Base-by-base conservation (phyloP, 2,329 filamentous ascomycete genomes). In the Talaromyces sp. region DNA sequence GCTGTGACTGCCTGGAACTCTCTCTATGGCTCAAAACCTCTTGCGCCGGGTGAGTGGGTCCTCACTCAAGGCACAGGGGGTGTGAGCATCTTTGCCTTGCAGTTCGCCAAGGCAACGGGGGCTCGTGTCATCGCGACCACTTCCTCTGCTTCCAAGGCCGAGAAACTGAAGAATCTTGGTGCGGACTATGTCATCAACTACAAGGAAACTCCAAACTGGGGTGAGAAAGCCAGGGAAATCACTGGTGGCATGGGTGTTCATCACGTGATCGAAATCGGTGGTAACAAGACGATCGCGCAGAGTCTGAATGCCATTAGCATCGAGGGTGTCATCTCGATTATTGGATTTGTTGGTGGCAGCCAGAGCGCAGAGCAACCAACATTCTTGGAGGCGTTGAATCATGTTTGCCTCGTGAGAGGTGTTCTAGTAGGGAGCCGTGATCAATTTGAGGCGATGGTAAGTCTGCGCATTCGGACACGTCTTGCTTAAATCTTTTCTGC, bases 211-310 rank as follows among this genome's bases (percentile, higher is more conserved):
- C 33, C 33, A 10, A 81, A 85, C 58, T 90, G 88, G 88, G 85
- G 87, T 16, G 74, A 79, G 3, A 81, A 81, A 33, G 87, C 87
- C n/a, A 81, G 83, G 65, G 76, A 77, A 8, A 72, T 82, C 8
- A 83, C 82, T 0, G 73, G 78, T 0, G 82, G 82, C 16, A 70
- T 70, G 1, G 89, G 89, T 13, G 84, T 89, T 8, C 84, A 90
- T 70, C 81, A 87, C 67, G 78, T 91, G 45, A 71, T 90, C 47
- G 89, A 91, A 69, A 84, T 90, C 16, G 88, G 86, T 11, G 89
- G 89, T 35, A 35, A 35, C 33, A 35, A 35, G 0, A 80, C 85
- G 0, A 81, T 80, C n/a, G 89, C 87, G 0, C 82, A 89, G 71
- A 83, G 81, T 3, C 76, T 89, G 43, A 82, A 82, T 67, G 83